Evolutionary conservation across 495 filamentous ascomycete species (phyloP).

Genomic region (Pyronema domesticum): DNA sequence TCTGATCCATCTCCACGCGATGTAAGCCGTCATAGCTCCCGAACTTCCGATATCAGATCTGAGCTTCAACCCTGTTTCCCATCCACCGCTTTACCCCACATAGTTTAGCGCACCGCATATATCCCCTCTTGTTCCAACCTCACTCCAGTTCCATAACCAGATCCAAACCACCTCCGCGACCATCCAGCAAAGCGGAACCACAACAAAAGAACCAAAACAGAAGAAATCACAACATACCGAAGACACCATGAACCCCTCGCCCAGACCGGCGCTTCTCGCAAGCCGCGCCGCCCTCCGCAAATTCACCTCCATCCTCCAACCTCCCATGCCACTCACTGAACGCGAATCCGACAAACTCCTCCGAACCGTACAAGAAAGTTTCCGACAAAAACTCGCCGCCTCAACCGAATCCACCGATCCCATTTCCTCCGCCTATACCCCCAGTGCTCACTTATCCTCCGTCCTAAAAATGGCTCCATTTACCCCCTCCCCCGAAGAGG

Average conservation of each 20-base stretch:
- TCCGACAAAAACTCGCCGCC: constrained; percentile 1
- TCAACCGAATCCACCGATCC: not conserved
- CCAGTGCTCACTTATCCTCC: not conserved
- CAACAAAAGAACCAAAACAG: too few relatives aligned
- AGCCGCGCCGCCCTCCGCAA: not conserved
- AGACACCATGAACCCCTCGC: not conserved
- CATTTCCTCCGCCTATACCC: not conserved
- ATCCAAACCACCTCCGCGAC: too few relatives aligned
- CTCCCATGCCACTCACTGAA: constrained; percentile 1
- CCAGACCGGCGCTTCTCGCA: not conserved
- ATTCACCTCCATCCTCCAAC: not conserved
- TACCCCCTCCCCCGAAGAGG: not conserved
- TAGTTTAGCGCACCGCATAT: too few relatives aligned
- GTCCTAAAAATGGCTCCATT: constrained; percentile 2
- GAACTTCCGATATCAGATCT: too few relatives aligned
- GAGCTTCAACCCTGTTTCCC: too few relatives aligned
- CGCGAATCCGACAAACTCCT: constrained; percentile 2
- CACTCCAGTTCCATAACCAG: too few relatives aligned
- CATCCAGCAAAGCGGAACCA: too few relatives aligned
- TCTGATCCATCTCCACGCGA: too few relatives aligned
- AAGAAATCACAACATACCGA: not conserved
- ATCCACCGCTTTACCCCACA: too few relatives aligned
- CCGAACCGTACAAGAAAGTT: constrained; percentile 2
- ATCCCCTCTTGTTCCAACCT: too few relatives aligned
- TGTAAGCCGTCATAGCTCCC: too few relatives aligned